Percentiles rank a stretch among this genome's conserved stretches.
These are phyloP conservation scores for Isabelozyma heimii DNA, from an alignment of 805 yeast genomes.

Conservation along the genomic window DNA sequence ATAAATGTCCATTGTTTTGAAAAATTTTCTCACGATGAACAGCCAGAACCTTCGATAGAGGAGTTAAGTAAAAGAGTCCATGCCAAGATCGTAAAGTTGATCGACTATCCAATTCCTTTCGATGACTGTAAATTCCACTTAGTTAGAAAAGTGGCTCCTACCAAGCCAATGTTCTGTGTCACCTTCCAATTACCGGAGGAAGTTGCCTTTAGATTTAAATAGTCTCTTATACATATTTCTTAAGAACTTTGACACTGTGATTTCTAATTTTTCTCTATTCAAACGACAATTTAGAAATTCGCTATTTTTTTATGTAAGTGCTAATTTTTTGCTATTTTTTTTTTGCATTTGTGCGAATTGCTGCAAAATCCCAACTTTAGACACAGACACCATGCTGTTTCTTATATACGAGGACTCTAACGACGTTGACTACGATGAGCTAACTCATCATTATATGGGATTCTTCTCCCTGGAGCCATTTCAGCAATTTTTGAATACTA, in stretches of 20 bases:
- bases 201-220: slow-evolving; percentile 48
- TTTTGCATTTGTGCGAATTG: not conserved
- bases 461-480: slow-evolving; percentile 26
- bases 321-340: no score
- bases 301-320: no score
- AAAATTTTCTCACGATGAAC: slow-evolving; percentile 72
- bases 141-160: slow-evolving; percentile 94
- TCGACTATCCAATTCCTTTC: slow-evolving; percentile 48
- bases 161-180: slow-evolving; percentile 94
- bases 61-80: slow-evolving; percentile 68
- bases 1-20: slow-evolving; percentile 92
- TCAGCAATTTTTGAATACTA: slow-evolving; percentile 45
- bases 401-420: not conserved
- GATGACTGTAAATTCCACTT: slow-evolving; percentile 62
- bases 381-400: not conserved
- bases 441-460: slow-evolving; percentile 26
- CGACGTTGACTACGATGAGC: slow-evolving; percentile 18
- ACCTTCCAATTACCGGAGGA: slow-evolving; percentile 69
- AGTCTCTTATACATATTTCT: not conserved
- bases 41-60: slow-evolving; percentile 64
- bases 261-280: no score
- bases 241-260: not conserved
- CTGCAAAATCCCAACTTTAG: not conserved
- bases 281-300: no score
- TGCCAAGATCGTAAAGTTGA: slow-evolving; percentile 40